Percentiles rank a stretch among this genome's conserved stretches.
Conservation (phyloP, 139 green algal genomes). For the Picochlorum sp. region DNA sequence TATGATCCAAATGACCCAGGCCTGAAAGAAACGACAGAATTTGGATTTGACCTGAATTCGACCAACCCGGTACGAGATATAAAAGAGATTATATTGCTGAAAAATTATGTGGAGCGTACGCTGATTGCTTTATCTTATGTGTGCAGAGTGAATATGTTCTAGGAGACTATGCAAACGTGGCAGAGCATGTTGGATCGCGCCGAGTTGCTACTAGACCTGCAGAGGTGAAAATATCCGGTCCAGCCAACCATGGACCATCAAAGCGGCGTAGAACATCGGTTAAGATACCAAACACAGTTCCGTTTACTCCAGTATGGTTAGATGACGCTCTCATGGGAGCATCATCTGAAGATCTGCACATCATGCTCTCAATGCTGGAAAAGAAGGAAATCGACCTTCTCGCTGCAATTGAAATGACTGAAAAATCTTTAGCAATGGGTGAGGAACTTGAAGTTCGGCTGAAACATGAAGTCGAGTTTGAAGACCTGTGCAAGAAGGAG, state of each 20-base stretch:
- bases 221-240: neutral
- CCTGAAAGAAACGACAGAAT: slow-evolving; percentile 18
- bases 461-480: slow-evolving; percentile 17
- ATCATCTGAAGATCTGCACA: slow-evolving; percentile 2
- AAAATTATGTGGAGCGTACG: neutral
- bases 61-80: slow-evolving; percentile 4
- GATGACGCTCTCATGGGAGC: slow-evolving; percentile 2
- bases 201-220: slow-evolving; percentile 9
- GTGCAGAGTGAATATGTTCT: slow-evolving; percentile 23
- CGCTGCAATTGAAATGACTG: neutral
- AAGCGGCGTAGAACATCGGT: slow-evolving; percentile 3
- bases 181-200: slow-evolving; percentile 16
- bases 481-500: slow-evolving; percentile 25
- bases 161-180: slow-evolving; percentile 22
- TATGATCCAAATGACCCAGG: slow-evolving; percentile 33
- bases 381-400: slow-evolving; percentile 7
- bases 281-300: slow-evolving; percentile 1
- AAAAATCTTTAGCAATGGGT: slow-evolving; percentile 6
- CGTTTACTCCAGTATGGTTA: neutral
- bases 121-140: neutral
- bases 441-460: slow-evolving; percentile 17
- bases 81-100: neutral
- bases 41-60: slow-evolving; percentile 15
- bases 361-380: slow-evolving; percentile 9
- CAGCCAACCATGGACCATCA: neutral